Evolutionary conservation across 257 asterid species (phyloP).

Genomic region (Solanum clarkiae): DNA sequence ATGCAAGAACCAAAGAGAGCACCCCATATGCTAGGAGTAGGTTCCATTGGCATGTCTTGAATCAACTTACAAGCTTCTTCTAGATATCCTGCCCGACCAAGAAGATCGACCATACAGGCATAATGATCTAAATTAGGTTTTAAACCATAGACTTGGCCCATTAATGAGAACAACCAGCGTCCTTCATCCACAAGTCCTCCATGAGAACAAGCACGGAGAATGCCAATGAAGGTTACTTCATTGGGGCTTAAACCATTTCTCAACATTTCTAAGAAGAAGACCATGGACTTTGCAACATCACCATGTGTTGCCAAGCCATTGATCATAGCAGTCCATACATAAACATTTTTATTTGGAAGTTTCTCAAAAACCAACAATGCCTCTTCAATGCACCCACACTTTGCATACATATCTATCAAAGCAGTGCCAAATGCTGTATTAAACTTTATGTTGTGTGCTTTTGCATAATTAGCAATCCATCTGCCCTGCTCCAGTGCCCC

Average conservation of each 20-base stretch:
- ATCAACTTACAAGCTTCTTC: conserved; percentile 32
- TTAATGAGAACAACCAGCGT: conserved; percentile 9
- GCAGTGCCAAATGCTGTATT: conserved; percentile 35
- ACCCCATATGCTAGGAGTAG: conserved; percentile 31
- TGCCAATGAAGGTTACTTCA: conserved; percentile 34
- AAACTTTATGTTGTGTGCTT: not conserved
- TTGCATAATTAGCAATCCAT: conserved; percentile 24
- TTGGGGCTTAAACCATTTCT: conserved; percentile 31
- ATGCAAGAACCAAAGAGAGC: conserved; percentile 43
- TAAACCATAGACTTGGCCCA: conserved; percentile 26
- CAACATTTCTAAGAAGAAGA: conserved; percentile 27
- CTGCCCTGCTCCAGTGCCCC: conserved; percentile 39
- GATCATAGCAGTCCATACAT: conserved; percentile 43
- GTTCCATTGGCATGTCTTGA: conserved; percentile 26
- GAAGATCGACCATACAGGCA: conserved; percentile 51
- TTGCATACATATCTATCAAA: conserved; percentile 42
- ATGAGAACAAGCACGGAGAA: conserved; percentile 43
- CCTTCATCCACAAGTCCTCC: conserved; percentile 41
- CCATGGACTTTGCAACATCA: conserved; percentile 18
- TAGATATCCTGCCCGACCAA: conserved; percentile 44
- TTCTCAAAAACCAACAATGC: conserved; percentile 23
- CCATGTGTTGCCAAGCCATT: conserved; percentile 42
- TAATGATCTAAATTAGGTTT: conserved; percentile 31
- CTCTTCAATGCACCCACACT: conserved; percentile 38
- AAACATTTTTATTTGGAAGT: conserved; percentile 17